Conservation (phyloP, 2,329 filamentous ascomycete genomes). For the Penicillium psychrosexuale region DNA sequence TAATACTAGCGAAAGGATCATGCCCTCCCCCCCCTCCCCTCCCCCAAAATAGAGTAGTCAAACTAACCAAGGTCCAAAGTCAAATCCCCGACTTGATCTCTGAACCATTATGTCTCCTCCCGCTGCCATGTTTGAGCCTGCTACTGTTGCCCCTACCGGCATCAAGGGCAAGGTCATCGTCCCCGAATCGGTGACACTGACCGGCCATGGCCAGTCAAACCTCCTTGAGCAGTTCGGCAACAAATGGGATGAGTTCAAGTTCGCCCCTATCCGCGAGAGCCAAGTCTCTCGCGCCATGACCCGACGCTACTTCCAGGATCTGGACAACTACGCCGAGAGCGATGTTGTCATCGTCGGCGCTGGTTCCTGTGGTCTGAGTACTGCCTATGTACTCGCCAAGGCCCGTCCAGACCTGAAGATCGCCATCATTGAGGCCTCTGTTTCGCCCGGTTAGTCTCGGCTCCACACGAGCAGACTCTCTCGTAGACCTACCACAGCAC, state of each 20-base stretch:
- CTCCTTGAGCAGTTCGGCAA: slow-evolving; percentile 64
- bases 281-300: slow-evolving; percentile 94
- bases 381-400: slow-evolving; percentile 79
- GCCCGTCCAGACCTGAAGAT: slow-evolving; percentile 87
- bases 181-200: slow-evolving; percentile 43
- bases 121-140: slow-evolving; percentile 60
- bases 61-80: slow-evolving; percentile 34
- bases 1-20: slow-evolving; percentile 99
- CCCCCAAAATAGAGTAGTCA: slow-evolving; percentile 38
- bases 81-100: slow-evolving; percentile 28
- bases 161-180: slow-evolving; percentile 47
- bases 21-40: slow-evolving; percentile 60
- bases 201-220: slow-evolving; percentile 49
- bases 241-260: slow-evolving; percentile 79
- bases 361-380: slow-evolving; percentile 80
- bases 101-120: slow-evolving; percentile 71
- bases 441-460: slow-evolving; percentile 61
- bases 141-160: slow-evolving; percentile 34
- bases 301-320: slow-evolving; percentile 83
- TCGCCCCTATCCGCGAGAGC: slow-evolving; percentile 83
- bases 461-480: neutral
- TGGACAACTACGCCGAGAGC: slow-evolving; percentile 85
- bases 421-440: slow-evolving; percentile 82
- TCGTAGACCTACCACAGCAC: neutral
- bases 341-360: slow-evolving; percentile 93